These are phyloP conservation scores for Triticum dicoccoides DNA, from an alignment of 176 grass and related monocot genomes.

Conservation along the genomic window DNA sequence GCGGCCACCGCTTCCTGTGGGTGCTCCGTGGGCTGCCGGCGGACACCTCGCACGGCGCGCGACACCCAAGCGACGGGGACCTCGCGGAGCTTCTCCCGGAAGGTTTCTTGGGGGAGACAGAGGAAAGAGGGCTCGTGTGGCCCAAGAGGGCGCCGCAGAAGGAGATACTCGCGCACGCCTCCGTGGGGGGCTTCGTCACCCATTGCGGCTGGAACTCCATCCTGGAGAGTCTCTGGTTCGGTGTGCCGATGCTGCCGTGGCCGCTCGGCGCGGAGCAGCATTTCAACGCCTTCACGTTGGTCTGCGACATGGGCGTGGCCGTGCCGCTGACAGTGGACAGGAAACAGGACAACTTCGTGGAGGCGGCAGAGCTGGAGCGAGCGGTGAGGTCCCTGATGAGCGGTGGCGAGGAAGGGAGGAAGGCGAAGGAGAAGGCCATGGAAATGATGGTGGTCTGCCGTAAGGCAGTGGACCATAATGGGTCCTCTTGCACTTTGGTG, in stretches of 20 bases:
- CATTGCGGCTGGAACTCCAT: slow-evolving; percentile 57
- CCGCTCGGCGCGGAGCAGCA: slow-evolving; percentile 50
- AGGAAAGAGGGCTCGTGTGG: slow-evolving; percentile 25
- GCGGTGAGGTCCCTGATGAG: slow-evolving; percentile 36
- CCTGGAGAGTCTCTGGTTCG: slow-evolving; percentile 55
- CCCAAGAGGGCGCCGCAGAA: slow-evolving; percentile 48
- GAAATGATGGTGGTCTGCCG: slow-evolving; percentile 28
- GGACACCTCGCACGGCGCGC: not conserved
- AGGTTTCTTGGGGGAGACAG: slow-evolving; percentile 41
- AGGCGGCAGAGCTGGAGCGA: slow-evolving; percentile 42
- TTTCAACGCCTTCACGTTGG: slow-evolving; percentile 43
- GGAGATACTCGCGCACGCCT: slow-evolving; percentile 41
- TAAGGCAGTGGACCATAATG: not conserved
- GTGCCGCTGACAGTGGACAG: slow-evolving; percentile 23
- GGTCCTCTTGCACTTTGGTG: not conserved
- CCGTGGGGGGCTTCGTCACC: slow-evolving; percentile 43
- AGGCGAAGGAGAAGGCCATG: slow-evolving; percentile 23
- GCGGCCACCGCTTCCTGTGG: slow-evolving; percentile 50
- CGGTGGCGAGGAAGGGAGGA: slow-evolving; percentile 20
- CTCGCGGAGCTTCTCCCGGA: slow-evolving; percentile 24
- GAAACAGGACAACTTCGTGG: slow-evolving; percentile 19
- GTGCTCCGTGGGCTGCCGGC: not conserved
- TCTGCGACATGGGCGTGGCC: slow-evolving; percentile 19
- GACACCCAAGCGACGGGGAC: not conserved
- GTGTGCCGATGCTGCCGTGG: slow-evolving; percentile 45